Evolutionary conservation across 768 basidiomycete species (phyloP), one percentile per base, ranked within the genome.

Genomic region (Suillus variegatus): DNA sequence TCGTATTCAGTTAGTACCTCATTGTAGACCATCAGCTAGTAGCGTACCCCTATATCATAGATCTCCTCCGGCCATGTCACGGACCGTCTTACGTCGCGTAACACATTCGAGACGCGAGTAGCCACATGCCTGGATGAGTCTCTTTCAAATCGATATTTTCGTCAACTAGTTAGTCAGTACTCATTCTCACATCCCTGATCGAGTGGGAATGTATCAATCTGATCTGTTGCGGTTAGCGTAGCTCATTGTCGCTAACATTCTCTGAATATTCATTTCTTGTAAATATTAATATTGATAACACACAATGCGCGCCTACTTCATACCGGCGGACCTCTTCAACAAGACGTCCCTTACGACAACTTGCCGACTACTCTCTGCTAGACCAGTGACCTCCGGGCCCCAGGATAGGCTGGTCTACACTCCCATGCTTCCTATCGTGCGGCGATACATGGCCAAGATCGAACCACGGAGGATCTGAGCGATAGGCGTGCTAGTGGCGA

Each of bases 71-170:
- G 56, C n/a, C n/a, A n/a, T n/a, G n/a, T n/a, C n/a, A n/a, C 64
- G 52, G 52, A 32, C 52, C 46, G 25, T 66, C 62, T 74, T 76
- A 76, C 75, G 74, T 74, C 70, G 65, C 74, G 66, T 74, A 72
- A 72, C 65, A 60, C 55, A 51, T 54, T 52, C 41, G 64, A 60
- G 62, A 65, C 32, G 41, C 55, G 28, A 13, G 32, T 54, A 55
- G 10, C 57, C 38, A 22, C 22, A 38, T 25, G 16, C 22, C 56
- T 32, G 0, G 28, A 28, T 6, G 32, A 32, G 40, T 60, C 40
- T 25, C 40, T 60, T 25, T 60, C 18, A 60, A 41, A 60, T 60
- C 57, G 40, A 41, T 63, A 62, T 54, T 58, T 51, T 51, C 54
- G 67, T n/a, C n/a, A 6, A 56, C 55, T 22, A 22, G 46, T 55